These are phyloP conservation scores for Xylaria scruposa DNA, from an alignment of 495 filamentous ascomycete species.

Conservation along the genomic window DNA sequence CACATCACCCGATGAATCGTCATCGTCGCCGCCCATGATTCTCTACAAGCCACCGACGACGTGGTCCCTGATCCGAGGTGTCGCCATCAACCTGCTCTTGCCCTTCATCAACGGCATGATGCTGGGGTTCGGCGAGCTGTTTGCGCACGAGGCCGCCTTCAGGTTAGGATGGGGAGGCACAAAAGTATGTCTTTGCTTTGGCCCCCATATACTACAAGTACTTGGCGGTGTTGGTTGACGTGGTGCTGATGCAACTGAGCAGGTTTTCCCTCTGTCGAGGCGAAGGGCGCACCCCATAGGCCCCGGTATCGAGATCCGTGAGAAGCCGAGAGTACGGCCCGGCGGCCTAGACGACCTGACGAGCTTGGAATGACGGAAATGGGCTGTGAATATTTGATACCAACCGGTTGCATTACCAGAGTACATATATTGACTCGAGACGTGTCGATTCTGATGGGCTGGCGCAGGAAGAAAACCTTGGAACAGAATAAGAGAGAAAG, in stretches of 20 bases:
- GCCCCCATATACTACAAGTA: neutral
- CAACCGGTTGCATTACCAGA: neutral
- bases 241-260: constrained; percentile 2
- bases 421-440: neutral
- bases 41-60: constrained; percentile 88
- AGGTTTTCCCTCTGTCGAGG: constrained; percentile 59
- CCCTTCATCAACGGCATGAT: constrained; percentile 98
- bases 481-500: neutral
- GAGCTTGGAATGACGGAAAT: constrained; percentile 53
- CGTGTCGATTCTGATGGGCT: neutral
- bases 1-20: constrained; percentile 64
- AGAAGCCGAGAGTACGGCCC: constrained; percentile 44
- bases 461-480: neutral
- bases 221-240: neutral
- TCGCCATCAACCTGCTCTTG: constrained; percentile 91
- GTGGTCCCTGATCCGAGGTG: constrained; percentile 83
- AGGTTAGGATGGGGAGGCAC: constrained; percentile 91
- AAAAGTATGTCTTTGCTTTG: constrained; percentile 71
- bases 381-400: constrained; percentile 2
- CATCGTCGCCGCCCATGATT: constrained; percentile 77
- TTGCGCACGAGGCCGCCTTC: constrained; percentile 95
- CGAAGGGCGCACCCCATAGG: constrained; percentile 55
- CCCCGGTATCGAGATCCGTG: constrained; percentile 59
- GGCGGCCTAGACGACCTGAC: constrained; percentile 51
- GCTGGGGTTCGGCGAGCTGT: constrained; percentile 95